phyloP scores from a whole-genome alignment of 2,329 filamentous ascomycete species.

The Karstenula rhodostoma region DNA sequence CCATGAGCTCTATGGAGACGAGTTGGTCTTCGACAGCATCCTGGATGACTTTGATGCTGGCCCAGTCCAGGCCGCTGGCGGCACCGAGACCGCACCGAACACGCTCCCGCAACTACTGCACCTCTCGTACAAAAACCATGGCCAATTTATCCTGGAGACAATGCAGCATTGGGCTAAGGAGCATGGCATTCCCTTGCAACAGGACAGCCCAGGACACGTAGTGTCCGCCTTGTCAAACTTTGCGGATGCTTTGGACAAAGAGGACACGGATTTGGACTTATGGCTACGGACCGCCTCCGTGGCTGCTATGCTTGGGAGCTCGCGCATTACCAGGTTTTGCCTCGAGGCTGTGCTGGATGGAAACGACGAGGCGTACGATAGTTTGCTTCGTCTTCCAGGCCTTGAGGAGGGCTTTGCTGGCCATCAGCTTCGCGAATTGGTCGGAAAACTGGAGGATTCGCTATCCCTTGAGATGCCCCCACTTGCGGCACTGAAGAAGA shows the following conservation, averaged over 20 bases:
- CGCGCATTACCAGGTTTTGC: constrained; percentile 67
- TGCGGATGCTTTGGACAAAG: constrained; percentile 69
- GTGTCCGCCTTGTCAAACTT: constrained; percentile 59
- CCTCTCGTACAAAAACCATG: constrained; percentile 93
- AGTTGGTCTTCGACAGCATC: constrained; percentile 52
- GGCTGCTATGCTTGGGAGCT: constrained; percentile 64
- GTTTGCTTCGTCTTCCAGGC: constrained; percentile 64
- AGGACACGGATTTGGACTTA: constrained; percentile 70
- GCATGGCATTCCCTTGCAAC: constrained; percentile 46
- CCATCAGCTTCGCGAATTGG: constrained; percentile 51
- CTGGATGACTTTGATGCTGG: constrained; percentile 49
- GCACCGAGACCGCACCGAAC: constrained; percentile 77
- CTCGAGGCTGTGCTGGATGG: constrained; percentile 70
- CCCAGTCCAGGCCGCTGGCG: constrained; percentile 60
- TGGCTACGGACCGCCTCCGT: constrained; percentile 69
- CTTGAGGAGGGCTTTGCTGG: constrained; percentile 48
- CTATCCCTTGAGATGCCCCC: constrained; percentile 63
- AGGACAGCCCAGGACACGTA: constrained; percentile 33
- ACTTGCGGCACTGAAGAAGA: constrained; percentile 56
- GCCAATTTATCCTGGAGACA: constrained; percentile 85
- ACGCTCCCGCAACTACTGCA: constrained; percentile 90
- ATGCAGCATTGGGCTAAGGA: constrained; percentile 62
- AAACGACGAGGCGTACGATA: constrained; percentile 65
- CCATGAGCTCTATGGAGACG: constrained; percentile 62
- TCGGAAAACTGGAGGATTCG: constrained; percentile 62